phyloP scores from a whole-genome alignment of 106 monocot species.

The Dioscorea dumetorum region DNA sequence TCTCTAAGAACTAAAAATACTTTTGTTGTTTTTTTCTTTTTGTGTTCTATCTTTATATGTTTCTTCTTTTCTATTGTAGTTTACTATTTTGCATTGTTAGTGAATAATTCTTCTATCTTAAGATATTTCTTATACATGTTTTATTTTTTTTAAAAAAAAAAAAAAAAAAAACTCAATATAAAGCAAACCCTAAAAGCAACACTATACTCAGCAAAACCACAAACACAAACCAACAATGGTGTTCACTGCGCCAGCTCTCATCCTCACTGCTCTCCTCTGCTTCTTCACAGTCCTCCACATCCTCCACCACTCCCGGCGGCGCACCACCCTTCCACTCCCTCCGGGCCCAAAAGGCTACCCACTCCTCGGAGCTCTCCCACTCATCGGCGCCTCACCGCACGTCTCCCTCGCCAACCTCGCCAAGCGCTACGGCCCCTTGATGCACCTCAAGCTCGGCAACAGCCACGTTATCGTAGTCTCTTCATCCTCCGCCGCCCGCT shows the following conservation, averaged over 20 bases:
- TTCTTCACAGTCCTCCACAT: not conserved
- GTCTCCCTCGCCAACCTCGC: conserved; percentile 1
- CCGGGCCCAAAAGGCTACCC: conserved; percentile 1
- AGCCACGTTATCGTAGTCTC: conserved; percentile 12
- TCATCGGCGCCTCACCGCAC: conserved; percentile 1
- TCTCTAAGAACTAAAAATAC: too few species aligned
- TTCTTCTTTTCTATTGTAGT: too few species aligned
- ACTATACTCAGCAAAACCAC: too few species aligned
- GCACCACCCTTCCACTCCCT: conserved; percentile 1
- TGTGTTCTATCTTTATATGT: too few species aligned
- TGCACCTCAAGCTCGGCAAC: not conserved
- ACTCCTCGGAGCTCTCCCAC: conserved; percentile 1
- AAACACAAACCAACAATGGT: not conserved
- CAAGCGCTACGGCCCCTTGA: conserved; percentile 16
- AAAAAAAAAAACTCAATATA: too few species aligned
- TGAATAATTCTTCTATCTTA: too few species aligned
- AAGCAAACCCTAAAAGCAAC: too few species aligned
- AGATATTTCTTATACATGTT: too few species aligned
- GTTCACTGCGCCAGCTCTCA: not conserved
- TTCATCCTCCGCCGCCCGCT: conserved; percentile 6
- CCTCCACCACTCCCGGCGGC: not conserved
- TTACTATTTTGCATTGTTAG: too few species aligned
- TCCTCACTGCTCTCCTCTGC: not conserved
- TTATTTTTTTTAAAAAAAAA: too few species aligned
- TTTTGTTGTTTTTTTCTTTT: too few species aligned